Evolutionary conservation across 495 filamentous ascomycete species (phyloP).

Genomic region (Penicillium herquei): DNA sequence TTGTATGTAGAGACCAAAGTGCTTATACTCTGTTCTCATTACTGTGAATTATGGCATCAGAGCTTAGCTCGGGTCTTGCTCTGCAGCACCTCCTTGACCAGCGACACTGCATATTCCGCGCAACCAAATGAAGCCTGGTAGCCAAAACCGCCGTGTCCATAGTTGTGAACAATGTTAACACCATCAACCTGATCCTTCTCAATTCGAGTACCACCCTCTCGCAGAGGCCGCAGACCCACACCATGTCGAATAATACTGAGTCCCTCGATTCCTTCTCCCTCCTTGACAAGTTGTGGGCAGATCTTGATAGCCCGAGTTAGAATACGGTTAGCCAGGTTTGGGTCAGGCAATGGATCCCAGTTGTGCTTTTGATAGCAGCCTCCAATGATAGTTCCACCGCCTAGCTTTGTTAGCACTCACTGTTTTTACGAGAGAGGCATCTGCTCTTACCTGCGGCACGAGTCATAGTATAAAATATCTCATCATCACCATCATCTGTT

Average conservation of each 20-base stretch:
- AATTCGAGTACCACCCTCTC: slow-evolving; percentile 73
- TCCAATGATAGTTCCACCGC: slow-evolving; percentile 77
- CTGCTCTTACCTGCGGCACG: slow-evolving; percentile 62
- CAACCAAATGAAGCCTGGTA: slow-evolving; percentile 89
- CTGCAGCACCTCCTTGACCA: slow-evolving; percentile 64
- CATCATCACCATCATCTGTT: slow-evolving; percentile 76
- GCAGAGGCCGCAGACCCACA: slow-evolving; percentile 79
- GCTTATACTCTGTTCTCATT: too few species aligned
- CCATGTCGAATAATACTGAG: slow-evolving; percentile 85
- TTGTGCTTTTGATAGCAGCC: slow-evolving; percentile 81
- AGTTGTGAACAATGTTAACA: slow-evolving; percentile 87
- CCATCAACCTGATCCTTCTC: slow-evolving; percentile 75
- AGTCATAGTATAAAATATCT: slow-evolving; percentile 86
- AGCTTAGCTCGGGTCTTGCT: slow-evolving; percentile 36
- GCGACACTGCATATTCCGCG: slow-evolving; percentile 61
- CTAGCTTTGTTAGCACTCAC: slow-evolving; percentile 18
- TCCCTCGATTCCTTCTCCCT: slow-evolving; percentile 74
- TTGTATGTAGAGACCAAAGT: too few species aligned
- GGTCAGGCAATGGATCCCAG: slow-evolving; percentile 81
- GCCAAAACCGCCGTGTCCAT: slow-evolving; percentile 92
- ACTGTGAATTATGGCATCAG: slow-evolving; percentile 8
- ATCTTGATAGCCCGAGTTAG: slow-evolving; percentile 79
- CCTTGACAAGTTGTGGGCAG: slow-evolving; percentile 66
- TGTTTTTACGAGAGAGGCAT: neutral
- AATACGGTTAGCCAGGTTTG: slow-evolving; percentile 77